Conservation (phyloP, 306 rosid species). For the Quercus berberidifolia region DNA sequence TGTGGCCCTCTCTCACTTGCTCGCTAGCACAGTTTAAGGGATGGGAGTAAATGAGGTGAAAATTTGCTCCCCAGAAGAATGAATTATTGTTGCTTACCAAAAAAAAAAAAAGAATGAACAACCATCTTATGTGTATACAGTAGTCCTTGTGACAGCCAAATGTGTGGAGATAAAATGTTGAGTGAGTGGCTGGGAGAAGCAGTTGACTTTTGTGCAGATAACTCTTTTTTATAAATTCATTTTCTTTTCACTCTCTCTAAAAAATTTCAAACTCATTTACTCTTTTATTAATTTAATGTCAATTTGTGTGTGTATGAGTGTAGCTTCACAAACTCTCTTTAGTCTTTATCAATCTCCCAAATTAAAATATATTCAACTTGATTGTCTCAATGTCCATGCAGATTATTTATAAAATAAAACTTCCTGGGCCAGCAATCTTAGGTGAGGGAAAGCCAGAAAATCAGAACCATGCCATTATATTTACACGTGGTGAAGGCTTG, state of each 20-base stretch:
- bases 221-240: neutral
- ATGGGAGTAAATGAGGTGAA: no score
- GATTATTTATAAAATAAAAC: conserved; percentile 91
- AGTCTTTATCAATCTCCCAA: neutral
- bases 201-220: neutral
- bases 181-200: neutral
- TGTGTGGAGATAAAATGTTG: neutral
- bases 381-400: conserved; percentile 22
- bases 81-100: no score
- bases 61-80: no score
- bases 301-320: neutral
- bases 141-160: neutral
- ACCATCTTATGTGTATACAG: neutral
- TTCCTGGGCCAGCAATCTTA: conserved; percentile 90
- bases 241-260: neutral
- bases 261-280: neutral
- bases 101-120: neutral
- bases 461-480: conserved; percentile 95
- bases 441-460: conserved; percentile 44
- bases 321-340: neutral
- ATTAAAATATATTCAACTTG: conserved; percentile 8
- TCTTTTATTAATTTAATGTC: neutral
- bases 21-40: no score
- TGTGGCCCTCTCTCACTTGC: no score
- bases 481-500: conserved; percentile 95